Evolutionary conservation across 139 green algal genomes (phyloP), one percentile per base, ranked within the genome.

Genomic region (Dunaliella sp.): DNA sequence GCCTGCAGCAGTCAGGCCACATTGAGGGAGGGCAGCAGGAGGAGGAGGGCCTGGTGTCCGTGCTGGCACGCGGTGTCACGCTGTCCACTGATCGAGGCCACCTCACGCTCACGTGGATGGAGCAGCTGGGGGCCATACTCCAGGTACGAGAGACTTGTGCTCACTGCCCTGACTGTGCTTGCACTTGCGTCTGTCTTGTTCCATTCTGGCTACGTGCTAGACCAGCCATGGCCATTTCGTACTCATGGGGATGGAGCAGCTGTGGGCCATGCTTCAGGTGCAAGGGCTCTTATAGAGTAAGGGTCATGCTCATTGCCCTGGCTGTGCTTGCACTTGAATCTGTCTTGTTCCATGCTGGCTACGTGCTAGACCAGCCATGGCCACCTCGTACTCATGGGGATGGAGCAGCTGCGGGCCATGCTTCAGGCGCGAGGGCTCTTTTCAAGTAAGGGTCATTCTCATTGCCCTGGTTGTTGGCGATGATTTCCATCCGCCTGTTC

Each of bases 21-120:
- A 12, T 30, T 30, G 33, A 26, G 0, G 7, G 31, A 76, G 0
- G n/a, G 32, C 32, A 38, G 32, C 12, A 35, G 22, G 33, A 59
- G 36, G 73, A 58, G 77, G 32, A 38, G 77, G 21, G 28, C 34
- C 36, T 72, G 12, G 22, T 84, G 73, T 91, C 88, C 1, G 65
- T 91, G 24, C n/a, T 89, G 38, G 77, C 89, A 34, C 88, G 87
- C 26, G 88, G 88, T 1, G 16, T 91, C 12, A 91, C 88, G 0
- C n/a, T 91, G 0, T 91, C 85, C n/a, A 91, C 88, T 0, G 88
- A 91, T 38, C 37, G 85, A 28, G 88, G 88, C 12, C 74, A 85
- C 48, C 73, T 91, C 22, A 87, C 58, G 12, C 74, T 91, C 77
- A 78, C 85, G 65, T 91, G 88, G 88, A 76, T 75, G 31, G 38